Evolutionary conservation across 139 green algal genomes (phyloP).

Genomic region (Auxenochlorella pyrenoidosa): DNA sequence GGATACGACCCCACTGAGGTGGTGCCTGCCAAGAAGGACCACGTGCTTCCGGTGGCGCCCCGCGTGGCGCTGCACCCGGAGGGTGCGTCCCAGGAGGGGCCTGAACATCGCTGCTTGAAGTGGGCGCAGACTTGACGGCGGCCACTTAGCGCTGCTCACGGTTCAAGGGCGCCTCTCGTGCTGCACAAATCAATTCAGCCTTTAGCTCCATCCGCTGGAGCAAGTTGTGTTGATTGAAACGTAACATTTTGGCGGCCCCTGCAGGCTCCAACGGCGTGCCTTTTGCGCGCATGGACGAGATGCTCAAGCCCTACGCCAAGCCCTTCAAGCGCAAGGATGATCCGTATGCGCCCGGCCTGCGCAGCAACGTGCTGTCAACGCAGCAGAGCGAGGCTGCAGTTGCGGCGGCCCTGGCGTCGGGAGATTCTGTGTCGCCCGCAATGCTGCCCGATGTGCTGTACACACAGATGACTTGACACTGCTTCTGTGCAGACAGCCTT

Average conservation of each 20-base stretch:
- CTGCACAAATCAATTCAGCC: not conserved
- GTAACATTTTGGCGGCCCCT: not conserved
- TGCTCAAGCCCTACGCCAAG: conserved; percentile 50
- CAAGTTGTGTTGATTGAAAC: not conserved
- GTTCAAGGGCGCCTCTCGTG: not conserved
- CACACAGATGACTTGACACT: not conserved
- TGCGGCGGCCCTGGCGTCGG: not conserved
- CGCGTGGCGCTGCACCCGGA: conserved; percentile 55
- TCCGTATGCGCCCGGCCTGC: conserved; percentile 8
- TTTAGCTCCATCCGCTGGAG: too few species aligned
- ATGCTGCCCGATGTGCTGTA: not conserved
- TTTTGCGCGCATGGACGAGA: conserved; percentile 36
- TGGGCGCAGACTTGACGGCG: too few species aligned
- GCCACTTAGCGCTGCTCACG: too few species aligned
- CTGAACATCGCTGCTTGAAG: too few species aligned
- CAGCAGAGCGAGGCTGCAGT: conserved; percentile 22
- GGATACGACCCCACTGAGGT: conserved; percentile 69
- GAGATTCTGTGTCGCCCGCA: too few species aligned
- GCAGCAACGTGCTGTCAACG: conserved; percentile 5
- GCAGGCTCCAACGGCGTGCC: conserved; percentile 37
- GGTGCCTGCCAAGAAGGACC: conserved; percentile 55
- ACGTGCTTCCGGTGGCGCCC: conserved; percentile 62
- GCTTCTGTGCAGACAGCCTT: not conserved
- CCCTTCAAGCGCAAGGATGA: conserved; percentile 48
- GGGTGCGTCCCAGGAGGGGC: conserved; percentile 19